Base-by-base conservation (phyloP, 768 basidiomycete species). In the Mycena sanguinolenta region DNA sequence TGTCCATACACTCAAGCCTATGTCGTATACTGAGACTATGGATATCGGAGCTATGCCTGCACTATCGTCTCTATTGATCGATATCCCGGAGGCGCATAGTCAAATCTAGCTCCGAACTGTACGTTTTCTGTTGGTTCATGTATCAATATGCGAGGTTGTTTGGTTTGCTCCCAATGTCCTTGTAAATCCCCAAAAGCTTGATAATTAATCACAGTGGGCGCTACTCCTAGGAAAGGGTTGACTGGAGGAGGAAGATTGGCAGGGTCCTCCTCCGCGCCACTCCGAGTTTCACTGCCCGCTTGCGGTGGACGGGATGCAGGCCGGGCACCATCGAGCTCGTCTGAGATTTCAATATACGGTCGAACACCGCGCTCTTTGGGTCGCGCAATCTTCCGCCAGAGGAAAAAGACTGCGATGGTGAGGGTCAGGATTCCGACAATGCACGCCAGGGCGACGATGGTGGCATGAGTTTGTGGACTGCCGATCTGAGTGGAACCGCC, bases 261-360 rank as follows among this genome's bases (percentile, higher is more conserved):
- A 21, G 54, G 32, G n/a, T 36, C 54, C 10, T 4, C 10, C 32
- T 34, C 54, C 8, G 13, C n/a, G 10, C 23, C 12, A 13, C 12
- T 8, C 25, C 12, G 25, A 23, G 10, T 17, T 7, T 12, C 49
- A 50, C 4, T 25, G 23, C 49, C 12, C 32, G 10, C 32, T 27
- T 54, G 53, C 53, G 6, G 6, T 21, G 6, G 17, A 10, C 13
- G 17, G 16, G 58, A 59, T 14, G 46, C 27, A 4, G 42, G 25
- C 3, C 42, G 58, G 19, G 28, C 28, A n/a, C 30, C 32, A 34
- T 34, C 32, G 32, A 4, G 6, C 10, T 42, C 58, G 4, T 59
- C 58, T 25, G 27, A 30, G 9, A 59, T 59, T 30, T 59, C 58
- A 38, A 59, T 39, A n/a, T 59, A 59, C 1, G 58, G 58, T 21